Evolutionary conservation across 306 rosid genomes (phyloP).

Genomic region (Macrotyloma uniflorum): DNA sequence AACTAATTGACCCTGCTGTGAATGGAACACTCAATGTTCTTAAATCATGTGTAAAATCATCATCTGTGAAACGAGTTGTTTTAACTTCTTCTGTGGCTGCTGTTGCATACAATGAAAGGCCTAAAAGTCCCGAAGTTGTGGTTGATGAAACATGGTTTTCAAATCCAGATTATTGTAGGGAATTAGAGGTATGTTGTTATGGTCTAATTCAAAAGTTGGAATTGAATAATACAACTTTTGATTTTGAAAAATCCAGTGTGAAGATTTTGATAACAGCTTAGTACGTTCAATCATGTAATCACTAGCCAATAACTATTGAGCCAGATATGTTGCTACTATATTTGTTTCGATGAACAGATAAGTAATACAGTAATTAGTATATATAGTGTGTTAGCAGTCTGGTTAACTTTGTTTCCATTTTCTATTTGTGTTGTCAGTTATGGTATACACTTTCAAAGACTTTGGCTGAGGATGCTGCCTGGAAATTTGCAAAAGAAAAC

Average conservation of each 20-base stretch:
- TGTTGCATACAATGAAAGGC: constrained; percentile 7
- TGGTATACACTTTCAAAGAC: constrained; percentile 73
- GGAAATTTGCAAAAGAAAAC: constrained; percentile 69
- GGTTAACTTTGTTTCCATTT: not conserved
- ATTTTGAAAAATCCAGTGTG: too few relatives aligned
- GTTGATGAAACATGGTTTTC: constrained; percentile 44
- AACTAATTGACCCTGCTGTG: constrained; percentile 46
- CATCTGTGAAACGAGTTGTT: constrained; percentile 42
- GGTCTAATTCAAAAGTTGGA: not conserved
- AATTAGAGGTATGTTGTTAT: constrained; percentile 14
- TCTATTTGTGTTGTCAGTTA: constrained; percentile 35
- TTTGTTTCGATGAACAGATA: not conserved
- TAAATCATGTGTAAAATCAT: constrained; percentile 40
- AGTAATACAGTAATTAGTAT: not conserved
- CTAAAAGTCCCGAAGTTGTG: constrained; percentile 22
- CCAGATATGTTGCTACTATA: not conserved
- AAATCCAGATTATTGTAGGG: constrained; percentile 28
- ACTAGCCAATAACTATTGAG: too few relatives aligned
- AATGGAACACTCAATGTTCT: constrained; percentile 47
- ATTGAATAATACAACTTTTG: not conserved
- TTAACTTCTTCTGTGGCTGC: constrained; percentile 38
- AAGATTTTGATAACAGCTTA: too few relatives aligned
- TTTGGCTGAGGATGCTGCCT: constrained; percentile 74
- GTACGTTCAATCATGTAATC: too few relatives aligned
- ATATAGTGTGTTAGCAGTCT: not conserved